phyloP scores from a whole-genome alignment of 2,329 filamentous ascomycete genomes.

The Didymellaceae sp. region DNA sequence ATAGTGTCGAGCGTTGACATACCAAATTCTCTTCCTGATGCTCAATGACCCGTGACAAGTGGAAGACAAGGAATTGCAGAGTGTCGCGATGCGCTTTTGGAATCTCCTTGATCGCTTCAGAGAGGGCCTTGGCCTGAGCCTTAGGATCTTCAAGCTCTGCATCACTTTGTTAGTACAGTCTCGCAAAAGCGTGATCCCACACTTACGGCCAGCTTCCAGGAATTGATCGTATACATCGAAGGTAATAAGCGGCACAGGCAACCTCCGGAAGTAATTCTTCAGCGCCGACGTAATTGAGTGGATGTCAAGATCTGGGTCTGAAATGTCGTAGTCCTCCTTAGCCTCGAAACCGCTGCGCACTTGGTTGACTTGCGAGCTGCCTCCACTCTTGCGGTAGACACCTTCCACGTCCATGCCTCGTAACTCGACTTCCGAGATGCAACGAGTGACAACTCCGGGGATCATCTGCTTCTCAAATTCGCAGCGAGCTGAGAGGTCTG shows the following conservation, averaged over 20 bases:
- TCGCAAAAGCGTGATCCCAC: neutral
- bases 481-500: conserved; percentile 82
- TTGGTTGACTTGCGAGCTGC: conserved; percentile 85
- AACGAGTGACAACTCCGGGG: conserved; percentile 87
- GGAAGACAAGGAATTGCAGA: conserved; percentile 92
- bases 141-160: conserved; percentile 67
- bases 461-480: conserved; percentile 90
- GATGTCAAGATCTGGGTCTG: conserved; percentile 91
- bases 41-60: conserved; percentile 84
- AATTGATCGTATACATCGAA: conserved; percentile 91
- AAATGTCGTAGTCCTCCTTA: conserved; percentile 86
- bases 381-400: conserved; percentile 97
- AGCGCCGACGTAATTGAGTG: conserved; percentile 93
- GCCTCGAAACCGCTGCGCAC: conserved; percentile 93
- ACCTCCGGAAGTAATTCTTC: conserved; percentile 96
- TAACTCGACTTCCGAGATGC: conserved; percentile 94
- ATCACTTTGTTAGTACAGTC: conserved; percentile 8
- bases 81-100: conserved; percentile 86
- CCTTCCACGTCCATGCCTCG: conserved; percentile 96
- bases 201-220: conserved; percentile 78
- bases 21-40: conserved; percentile 85
- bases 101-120: conserved; percentile 76
- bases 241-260: conserved; percentile 87
- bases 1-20: conserved; percentile 43
- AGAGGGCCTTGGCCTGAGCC: conserved; percentile 63